These are phyloP conservation scores for Hypericum androsaemum DNA, from an alignment of 345 rosid species.

Conservation along the genomic window DNA sequence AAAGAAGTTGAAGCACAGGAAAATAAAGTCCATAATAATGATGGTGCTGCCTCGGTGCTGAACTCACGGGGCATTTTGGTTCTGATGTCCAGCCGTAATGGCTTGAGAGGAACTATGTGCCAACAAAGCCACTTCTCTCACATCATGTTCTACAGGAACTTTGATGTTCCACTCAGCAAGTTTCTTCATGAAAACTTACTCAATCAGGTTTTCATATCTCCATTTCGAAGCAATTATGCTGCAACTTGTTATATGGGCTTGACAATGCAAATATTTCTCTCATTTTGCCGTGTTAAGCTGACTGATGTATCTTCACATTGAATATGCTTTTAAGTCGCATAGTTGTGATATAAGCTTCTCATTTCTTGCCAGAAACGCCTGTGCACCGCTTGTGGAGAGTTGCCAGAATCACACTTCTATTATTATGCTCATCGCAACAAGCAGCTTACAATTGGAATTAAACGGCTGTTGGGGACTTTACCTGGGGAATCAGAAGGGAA, in stretches of 20 bases:
- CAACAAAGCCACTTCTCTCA: conserved; percentile 93
- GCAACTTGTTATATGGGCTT: conserved; percentile 13
- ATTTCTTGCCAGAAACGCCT: conserved; percentile 32
- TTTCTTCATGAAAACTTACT: conserved; percentile 75
- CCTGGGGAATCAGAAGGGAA: conserved; percentile 69
- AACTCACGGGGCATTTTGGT: conserved; percentile 83
- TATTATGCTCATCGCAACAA: conserved; percentile 72
- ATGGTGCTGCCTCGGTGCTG: conserved; percentile 33
- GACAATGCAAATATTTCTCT: conserved; percentile 14
- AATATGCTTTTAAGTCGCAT: too few species aligned
- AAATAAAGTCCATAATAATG: conserved; percentile 27
- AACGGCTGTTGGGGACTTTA: conserved; percentile 39
- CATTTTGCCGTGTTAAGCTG: conserved; percentile 19
- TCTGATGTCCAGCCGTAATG: conserved; percentile 71
- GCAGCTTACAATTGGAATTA: conserved; percentile 72
- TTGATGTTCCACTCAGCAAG: conserved; percentile 75
- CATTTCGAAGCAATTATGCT: conserved; percentile 4
- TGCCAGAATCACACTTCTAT: conserved; percentile 72
- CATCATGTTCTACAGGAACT: conserved; percentile 78
- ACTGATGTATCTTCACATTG: too few species aligned
- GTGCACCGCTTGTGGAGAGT: conserved; percentile 49
- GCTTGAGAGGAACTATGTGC: conserved; percentile 56
- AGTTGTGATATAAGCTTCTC: too few species aligned
- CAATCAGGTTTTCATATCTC: conserved; percentile 89
- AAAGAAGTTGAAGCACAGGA: conserved; percentile 26